phyloP scores from a whole-genome alignment of 129 eudicot genomes.

The Artemisia argyi region DNA sequence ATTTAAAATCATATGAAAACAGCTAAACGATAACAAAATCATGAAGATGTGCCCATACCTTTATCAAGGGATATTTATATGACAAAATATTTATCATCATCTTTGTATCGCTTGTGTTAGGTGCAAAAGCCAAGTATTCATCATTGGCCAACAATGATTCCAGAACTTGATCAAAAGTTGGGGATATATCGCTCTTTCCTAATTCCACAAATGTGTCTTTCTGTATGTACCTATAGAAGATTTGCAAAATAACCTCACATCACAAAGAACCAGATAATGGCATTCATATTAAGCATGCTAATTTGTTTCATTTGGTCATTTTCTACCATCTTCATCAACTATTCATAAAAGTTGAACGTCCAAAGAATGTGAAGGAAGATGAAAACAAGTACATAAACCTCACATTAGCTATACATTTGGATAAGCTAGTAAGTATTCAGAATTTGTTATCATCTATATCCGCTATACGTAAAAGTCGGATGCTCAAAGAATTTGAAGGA shows the following conservation, averaged over 20 bases:
- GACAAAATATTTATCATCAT: conserved; percentile 76
- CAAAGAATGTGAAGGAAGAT: conserved; percentile 10
- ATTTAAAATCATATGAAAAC: conserved; percentile 6
- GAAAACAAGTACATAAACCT: conserved; percentile 4
- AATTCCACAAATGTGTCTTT: conserved; percentile 86
- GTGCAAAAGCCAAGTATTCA: conserved; percentile 90
- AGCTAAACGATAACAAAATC: conserved; percentile 20
- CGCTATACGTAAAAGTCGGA: no score
- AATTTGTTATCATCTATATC: no score
- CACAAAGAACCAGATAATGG: conserved; percentile 10
- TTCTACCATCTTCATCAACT: conserved; percentile 26
- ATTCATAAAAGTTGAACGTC: conserved; percentile 7
- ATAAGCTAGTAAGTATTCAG: no score
- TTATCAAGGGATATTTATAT: conserved; percentile 71
- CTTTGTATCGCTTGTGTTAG: conserved; percentile 85
- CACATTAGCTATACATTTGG: not conserved
- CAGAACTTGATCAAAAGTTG: conserved; percentile 66
- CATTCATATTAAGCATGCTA: conserved; percentile 11
- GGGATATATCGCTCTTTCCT: conserved; percentile 68
- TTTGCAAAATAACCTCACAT: conserved; percentile 19
- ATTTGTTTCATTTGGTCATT: conserved; percentile 13
- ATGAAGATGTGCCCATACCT: conserved; percentile 47
- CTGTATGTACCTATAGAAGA: conserved; percentile 65
- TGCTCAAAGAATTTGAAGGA: no score
- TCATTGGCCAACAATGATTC: conserved; percentile 56